Base-by-base conservation (phyloP, 2,329 filamentous ascomycete species). In the Dothistroma septosporum region DNA sequence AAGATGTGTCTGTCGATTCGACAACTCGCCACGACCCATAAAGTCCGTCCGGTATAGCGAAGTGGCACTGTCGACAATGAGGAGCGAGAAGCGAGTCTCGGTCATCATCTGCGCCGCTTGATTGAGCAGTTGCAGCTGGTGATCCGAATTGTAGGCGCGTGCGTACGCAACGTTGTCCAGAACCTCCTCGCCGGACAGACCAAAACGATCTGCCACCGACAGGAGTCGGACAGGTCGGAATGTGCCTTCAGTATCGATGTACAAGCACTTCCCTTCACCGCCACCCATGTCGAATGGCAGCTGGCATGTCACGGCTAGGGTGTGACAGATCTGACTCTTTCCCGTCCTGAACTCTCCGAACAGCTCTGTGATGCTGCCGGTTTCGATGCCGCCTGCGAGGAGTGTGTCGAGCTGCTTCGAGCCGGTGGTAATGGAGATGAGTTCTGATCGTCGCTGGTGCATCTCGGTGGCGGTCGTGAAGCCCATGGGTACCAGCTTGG, bases 81-180 rank as follows among this genome's bases (percentile, higher is more conserved):
- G 86, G 9, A 99, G 83, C 2, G 94, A 97, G 76, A 99, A 99
- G 4, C 94, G 87, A 0, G 94, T 99, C 79, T 99, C 95, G 60
- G 92, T 97, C 95, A 99, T 99, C 94, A 99, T 99, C 64, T 92
- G 87, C 1, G 94, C 89, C 3, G 94, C 95, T 76, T 97, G 93
- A 70, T 94, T 94, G 64, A 99, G 86, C 8, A 99, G 83, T 74
- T 96, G 91, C 55, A 99, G 84, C 76, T 99, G 94, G 76, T 99
- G 94, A 67, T 99, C 94, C 0, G 93, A 97, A 75, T 99, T 99
- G 80, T 99, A 99, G 10, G 94, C 94, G 62, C 94, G 88, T 54
- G 95, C 95, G 75, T 99, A 99, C 2, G 95, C 95, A 59, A 99
- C 92, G 69, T 99, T 99, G 79, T 99, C 95, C 9, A 99, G 83